phyloP scores from a whole-genome alignment of 176 grass and related monocot species.

The Luzula sylvatica region DNA sequence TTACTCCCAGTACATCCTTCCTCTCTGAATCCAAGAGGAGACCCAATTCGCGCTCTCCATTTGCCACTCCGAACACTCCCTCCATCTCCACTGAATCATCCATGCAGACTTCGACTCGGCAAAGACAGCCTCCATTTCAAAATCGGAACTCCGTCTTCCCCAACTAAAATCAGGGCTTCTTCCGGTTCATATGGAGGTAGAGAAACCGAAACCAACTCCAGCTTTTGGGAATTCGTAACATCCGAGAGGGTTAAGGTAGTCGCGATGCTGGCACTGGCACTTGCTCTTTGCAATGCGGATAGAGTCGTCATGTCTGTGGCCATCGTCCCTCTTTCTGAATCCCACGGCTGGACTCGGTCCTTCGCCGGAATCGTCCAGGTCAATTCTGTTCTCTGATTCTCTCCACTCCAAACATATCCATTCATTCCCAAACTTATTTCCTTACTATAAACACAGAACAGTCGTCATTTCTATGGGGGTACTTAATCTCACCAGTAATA shows the following conservation, averaged over 20 bases:
- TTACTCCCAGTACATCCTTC: not conserved
- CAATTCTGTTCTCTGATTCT: not conserved
- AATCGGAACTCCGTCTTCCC: not conserved
- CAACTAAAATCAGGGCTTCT: slow-evolving; percentile 8
- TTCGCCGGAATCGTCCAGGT: slow-evolving; percentile 89
- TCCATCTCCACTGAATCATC: not conserved
- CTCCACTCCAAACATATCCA: slow-evolving; percentile 2
- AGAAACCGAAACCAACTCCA: slow-evolving; percentile 3
- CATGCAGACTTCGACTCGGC: not conserved
- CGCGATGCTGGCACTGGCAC: slow-evolving; percentile 69
- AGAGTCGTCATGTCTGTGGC: slow-evolving; percentile 94
- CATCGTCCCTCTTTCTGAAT: slow-evolving; percentile 78
- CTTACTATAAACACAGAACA: slow-evolving; percentile 28
- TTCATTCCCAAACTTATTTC: slow-evolving; percentile 5
- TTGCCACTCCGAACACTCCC: not conserved
- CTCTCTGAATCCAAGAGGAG: slow-evolving; percentile 11
- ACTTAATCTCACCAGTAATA: slow-evolving; percentile 80
- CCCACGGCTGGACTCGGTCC: slow-evolving; percentile 65
- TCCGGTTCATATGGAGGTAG: slow-evolving; percentile 17
- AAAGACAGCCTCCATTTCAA: not conserved
- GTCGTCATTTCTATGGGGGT: slow-evolving; percentile 98
- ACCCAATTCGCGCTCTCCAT: slow-evolving; percentile 5
- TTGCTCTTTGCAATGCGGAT: slow-evolving; percentile 91
- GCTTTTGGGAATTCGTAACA: slow-evolving; percentile 58
- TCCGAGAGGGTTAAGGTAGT: slow-evolving; percentile 94